phyloP scores from a whole-genome alignment of 192 early-diverging fungal genomes.

The Rhizophagus prolifer region DNA sequence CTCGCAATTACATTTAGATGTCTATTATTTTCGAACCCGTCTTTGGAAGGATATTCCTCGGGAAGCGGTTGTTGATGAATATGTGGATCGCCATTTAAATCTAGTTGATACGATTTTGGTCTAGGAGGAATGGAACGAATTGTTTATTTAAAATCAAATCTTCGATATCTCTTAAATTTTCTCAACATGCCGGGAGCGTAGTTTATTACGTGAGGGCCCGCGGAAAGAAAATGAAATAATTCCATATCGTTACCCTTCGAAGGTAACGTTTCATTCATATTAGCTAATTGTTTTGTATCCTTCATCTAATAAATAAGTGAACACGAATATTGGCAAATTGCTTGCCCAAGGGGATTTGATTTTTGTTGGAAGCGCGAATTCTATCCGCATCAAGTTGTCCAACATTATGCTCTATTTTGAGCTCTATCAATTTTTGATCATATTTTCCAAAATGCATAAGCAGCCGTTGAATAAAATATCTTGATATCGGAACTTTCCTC shows the following conservation, averaged over 20 bases:
- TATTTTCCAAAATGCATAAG: constrained; percentile 19
- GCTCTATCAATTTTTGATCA: neutral
- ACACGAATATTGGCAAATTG: no score
- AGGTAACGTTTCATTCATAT: neutral
- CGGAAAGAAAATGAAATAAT: constrained; percentile 4
- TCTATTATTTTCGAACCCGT: constrained; percentile 1
- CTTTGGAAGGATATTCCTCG: no score
- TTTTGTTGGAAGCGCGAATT: no score
- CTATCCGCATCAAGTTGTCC: no score
- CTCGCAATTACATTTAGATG: constrained; percentile 21
- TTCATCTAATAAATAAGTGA: no score
- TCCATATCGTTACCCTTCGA: neutral
- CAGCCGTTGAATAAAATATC: constrained; percentile 19
- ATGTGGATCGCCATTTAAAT: neutral
- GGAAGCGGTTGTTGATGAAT: neutral
- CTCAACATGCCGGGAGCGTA: neutral
- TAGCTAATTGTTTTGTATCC: no score
- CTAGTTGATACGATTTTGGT: neutral
- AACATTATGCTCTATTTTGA: no score
- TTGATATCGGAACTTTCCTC: no score
- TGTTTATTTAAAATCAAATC: no score
- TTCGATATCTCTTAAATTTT: no score
- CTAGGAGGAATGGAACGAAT: no score
- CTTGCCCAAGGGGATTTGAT: no score
- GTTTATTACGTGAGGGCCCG: neutral